phyloP scores from a whole-genome alignment of 1,284 basidiomycete species.

The Ceratobasidium theobromae region DNA sequence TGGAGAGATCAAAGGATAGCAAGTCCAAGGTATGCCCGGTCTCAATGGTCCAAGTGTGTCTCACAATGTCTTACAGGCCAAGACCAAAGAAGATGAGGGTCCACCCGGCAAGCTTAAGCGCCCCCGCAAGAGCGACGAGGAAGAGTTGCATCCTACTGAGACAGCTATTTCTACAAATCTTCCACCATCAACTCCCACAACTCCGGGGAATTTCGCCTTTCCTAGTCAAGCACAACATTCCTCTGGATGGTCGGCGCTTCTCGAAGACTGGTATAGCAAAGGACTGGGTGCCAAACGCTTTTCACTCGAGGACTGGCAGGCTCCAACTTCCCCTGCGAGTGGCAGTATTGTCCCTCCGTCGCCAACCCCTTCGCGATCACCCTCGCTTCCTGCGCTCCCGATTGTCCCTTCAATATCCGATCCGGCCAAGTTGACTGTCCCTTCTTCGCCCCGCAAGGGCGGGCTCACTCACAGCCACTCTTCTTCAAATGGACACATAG shows the following conservation, averaged over 20 bases:
- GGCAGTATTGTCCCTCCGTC: background rate
- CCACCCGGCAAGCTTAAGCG: constrained; percentile 6
- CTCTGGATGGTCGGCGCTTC: constrained; percentile 66
- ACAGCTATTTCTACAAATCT: background rate
- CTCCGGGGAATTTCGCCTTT: background rate
- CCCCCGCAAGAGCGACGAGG: constrained; percentile 17
- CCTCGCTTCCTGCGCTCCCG: constrained; percentile 30
- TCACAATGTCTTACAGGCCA: background rate
- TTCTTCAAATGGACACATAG: constrained; percentile 44
- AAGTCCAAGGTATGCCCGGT: constrained; percentile 33
- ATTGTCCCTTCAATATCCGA: background rate
- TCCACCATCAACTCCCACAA: background rate
- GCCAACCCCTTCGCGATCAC: constrained; percentile 28
- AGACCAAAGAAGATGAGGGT: constrained; percentile 5
- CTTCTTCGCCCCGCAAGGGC: constrained; percentile 13
- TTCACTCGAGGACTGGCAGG: constrained; percentile 10
- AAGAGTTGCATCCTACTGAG: constrained; percentile 7
- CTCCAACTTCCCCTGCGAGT: background rate
- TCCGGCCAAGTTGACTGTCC: background rate
- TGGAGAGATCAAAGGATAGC: constrained; percentile 52
- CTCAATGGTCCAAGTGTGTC: background rate
- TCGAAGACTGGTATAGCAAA: constrained; percentile 71
- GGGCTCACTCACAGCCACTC: constrained; percentile 29
- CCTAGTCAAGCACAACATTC: constrained; percentile 27
- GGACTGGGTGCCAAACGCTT: constrained; percentile 43